phyloP scores from a whole-genome alignment of 768 basidiomycete genomes.

The Holtermannia corniformis region DNA sequence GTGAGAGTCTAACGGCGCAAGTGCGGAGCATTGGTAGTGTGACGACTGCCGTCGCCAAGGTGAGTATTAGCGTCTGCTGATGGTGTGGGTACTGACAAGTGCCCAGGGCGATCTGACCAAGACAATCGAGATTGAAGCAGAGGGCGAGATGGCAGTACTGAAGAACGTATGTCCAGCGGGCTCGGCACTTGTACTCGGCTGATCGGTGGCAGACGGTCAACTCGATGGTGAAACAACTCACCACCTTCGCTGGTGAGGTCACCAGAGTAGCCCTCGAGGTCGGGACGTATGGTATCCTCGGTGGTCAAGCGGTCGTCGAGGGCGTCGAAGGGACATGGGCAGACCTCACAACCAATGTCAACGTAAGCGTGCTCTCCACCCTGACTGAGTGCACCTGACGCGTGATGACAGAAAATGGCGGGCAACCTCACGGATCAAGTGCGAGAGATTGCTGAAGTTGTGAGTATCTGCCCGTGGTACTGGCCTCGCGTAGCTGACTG shows the following conservation, averaged over 20 bases:
- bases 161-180: constrained; percentile 39
- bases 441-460: constrained; percentile 43
- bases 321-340: constrained; percentile 42
- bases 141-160: constrained; percentile 66
- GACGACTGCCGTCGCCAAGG: constrained; percentile 43
- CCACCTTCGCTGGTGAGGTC: constrained; percentile 38
- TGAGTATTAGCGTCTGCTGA: constrained; percentile 7
- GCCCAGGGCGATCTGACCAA: constrained; percentile 44
- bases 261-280: constrained; percentile 43
- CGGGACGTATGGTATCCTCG: constrained; percentile 40
- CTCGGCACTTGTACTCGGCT: not conserved
- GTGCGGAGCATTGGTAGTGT: constrained; percentile 44
- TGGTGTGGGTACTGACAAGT: not conserved
- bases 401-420: constrained; percentile 37
- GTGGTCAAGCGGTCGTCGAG: constrained; percentile 41
- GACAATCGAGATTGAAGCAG: constrained; percentile 78
- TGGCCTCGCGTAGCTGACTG: not conserved
- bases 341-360: constrained; percentile 40
- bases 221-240: constrained; percentile 38
- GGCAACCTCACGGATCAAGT: constrained; percentile 42
- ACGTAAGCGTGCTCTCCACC: constrained; percentile 24
- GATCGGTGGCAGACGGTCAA: constrained; percentile 35
- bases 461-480: constrained; percentile 4
- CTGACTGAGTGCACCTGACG: constrained; percentile 1
- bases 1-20: constrained; percentile 44